Conservation (phyloP, 108 stramenopile genomes). For the Bacterosira constricta region DNA sequence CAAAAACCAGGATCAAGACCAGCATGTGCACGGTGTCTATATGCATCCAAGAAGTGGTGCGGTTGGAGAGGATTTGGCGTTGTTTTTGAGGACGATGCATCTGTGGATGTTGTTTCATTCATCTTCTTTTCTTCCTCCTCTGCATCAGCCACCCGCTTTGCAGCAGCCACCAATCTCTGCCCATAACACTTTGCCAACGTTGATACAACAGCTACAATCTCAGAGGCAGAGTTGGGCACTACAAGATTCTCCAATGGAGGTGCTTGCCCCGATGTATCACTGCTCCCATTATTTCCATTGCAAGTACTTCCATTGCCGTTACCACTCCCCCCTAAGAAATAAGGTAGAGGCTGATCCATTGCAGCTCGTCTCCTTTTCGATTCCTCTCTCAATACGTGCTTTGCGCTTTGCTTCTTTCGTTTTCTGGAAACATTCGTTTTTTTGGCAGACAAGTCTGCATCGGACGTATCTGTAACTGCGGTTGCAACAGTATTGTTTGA, state of each 20-base stretch:
- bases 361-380: conserved; percentile 37
- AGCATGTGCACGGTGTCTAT: conserved; percentile 52
- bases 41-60: conserved; percentile 60
- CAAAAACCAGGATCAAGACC: conserved; percentile 87
- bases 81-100: not conserved
- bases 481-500: not conserved
- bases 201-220: conserved; percentile 72
- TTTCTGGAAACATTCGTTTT: conserved; percentile 4
- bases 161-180: conserved; percentile 75
- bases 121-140: conserved; percentile 15
- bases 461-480: conserved; percentile 11
- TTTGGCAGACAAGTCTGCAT: conserved; percentile 3
- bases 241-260: conserved; percentile 63
- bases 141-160: conserved; percentile 50
- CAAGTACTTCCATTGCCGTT: not conserved
- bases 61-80: conserved; percentile 46
- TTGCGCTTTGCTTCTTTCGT: conserved; percentile 35
- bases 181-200: conserved; percentile 81
- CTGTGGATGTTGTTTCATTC: conserved; percentile 5
- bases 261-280: not conserved
- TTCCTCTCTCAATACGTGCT: conserved; percentile 35
- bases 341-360: conserved; percentile 45
- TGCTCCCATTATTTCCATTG: no score
- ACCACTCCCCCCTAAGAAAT: not conserved
- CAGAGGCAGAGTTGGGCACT: conserved; percentile 63